A percentile compares a stretch with the other conserved stretches of the same genome.
Evolutionary conservation across 768 basidiomycete species (phyloP).

Genomic region (Kwoniella sp.): DNA sequence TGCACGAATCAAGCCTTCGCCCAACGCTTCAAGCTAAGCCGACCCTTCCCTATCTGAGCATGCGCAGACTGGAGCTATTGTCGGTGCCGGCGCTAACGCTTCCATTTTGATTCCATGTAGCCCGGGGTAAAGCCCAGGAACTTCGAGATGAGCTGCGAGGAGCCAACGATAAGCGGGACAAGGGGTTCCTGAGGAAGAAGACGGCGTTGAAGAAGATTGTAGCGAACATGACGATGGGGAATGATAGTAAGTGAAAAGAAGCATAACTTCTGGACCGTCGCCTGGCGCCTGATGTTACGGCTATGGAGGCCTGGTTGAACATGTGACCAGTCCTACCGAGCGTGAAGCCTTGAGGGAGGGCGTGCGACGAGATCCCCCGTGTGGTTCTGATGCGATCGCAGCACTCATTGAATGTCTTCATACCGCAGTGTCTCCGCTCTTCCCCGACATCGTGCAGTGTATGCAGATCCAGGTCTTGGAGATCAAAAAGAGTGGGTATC

Average conservation of each 20-base stretch:
- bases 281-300: too few relatives aligned
- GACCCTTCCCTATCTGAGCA: too few relatives aligned
- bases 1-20: too few relatives aligned
- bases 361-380: too few relatives aligned
- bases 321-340: too few relatives aligned
- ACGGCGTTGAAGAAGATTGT: constrained; percentile 95
- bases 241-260: constrained; percentile 75
- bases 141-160: constrained; percentile 88
- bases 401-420: too few relatives aligned
- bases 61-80: too few relatives aligned
- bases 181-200: constrained; percentile 91
- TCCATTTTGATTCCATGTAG: constrained; percentile 21
- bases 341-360: background rate
- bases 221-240: constrained; percentile 99
- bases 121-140: constrained; percentile 63
- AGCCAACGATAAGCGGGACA: constrained; percentile 86
- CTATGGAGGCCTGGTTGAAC: too few relatives aligned
- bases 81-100: background rate
- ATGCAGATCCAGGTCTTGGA: constrained; percentile 92
- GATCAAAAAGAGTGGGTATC: constrained; percentile 99
- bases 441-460: constrained; percentile 93
- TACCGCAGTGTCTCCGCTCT: constrained; percentile 81
- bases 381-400: too few relatives aligned
- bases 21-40: too few relatives aligned
- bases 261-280: too few relatives aligned